Percentiles rank a stretch among this genome's conserved stretches.
These are phyloP conservation scores for Termitomyces sp. DNA, from an alignment of 768 basidiomycete genomes.

Conservation along the genomic window DNA sequence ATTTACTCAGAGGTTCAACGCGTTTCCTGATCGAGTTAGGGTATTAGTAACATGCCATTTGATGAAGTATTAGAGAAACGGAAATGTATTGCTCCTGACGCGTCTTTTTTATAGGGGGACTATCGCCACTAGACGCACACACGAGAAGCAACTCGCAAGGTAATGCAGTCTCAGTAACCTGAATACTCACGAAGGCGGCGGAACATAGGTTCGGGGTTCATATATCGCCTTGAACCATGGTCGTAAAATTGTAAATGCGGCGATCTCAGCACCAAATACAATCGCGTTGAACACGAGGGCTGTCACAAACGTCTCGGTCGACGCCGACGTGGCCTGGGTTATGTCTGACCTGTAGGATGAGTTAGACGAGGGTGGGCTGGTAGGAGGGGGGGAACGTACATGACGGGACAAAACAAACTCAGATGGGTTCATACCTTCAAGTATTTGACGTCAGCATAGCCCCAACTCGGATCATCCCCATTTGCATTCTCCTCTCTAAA, in stretches of 20 bases:
- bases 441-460: conserved; percentile 16
- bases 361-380: background rate
- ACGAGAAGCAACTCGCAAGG: background rate
- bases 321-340: conserved; percentile 46
- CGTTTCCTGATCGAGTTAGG: conserved; percentile 45
- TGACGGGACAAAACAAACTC: conserved; percentile 15
- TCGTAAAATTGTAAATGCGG: conserved; percentile 75
- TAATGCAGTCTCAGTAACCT: background rate
- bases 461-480: background rate
- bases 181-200: conserved; percentile 33
- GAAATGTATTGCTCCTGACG: background rate
- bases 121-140: too few species aligned
- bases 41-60: background rate
- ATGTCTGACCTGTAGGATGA: conserved; percentile 30
- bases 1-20: conserved; percentile 41
- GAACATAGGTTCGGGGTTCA: conserved; percentile 76
- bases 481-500: background rate
- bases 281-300: conserved; percentile 79
- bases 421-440: conserved; percentile 6
- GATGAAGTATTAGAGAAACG: background rate
- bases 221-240: conserved; percentile 86
- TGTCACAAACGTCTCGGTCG: conserved; percentile 75
- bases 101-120: background rate
- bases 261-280: conserved; percentile 68
- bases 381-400: conserved; percentile 11